Conservation (phyloP, 2,329 filamentous ascomycete species). For the Sclerotinia minor region DNA sequence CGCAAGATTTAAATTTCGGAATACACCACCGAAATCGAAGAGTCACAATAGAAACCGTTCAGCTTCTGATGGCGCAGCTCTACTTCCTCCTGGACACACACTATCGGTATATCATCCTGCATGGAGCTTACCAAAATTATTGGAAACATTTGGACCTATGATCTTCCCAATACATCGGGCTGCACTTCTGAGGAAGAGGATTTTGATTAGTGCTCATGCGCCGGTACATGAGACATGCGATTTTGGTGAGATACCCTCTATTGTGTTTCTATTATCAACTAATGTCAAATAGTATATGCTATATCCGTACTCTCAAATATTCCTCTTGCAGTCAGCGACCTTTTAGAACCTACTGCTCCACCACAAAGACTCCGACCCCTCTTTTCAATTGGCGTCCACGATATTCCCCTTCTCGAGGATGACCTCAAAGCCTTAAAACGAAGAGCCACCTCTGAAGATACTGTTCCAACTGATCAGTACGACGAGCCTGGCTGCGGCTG, state of each 20-base stretch:
- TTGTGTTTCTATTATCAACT: constrained; percentile 22
- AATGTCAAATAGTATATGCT: constrained; percentile 71
- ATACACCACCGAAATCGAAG: constrained; percentile 41
- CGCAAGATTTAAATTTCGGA: constrained; percentile 48
- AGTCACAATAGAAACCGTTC: constrained; percentile 59
- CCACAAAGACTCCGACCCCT: constrained; percentile 72
- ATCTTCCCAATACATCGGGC: constrained; percentile 90
- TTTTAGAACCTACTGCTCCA: constrained; percentile 63
- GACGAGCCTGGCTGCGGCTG: constrained; percentile 65
- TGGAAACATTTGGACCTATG: constrained; percentile 85
- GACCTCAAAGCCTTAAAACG: constrained; percentile 52
- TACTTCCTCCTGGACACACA: constrained; percentile 61
- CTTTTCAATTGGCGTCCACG: constrained; percentile 92
- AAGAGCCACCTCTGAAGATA: constrained; percentile 38
- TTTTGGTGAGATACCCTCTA: constrained; percentile 62
- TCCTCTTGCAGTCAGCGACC: constrained; percentile 68
- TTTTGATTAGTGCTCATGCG: constrained; percentile 81
- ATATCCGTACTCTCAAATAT: constrained; percentile 91
- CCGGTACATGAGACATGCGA: constrained; percentile 85
- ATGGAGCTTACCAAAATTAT: constrained; percentile 72
- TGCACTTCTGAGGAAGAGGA: constrained; percentile 80
- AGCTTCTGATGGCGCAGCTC: constrained; percentile 60
- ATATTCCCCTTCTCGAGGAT: constrained; percentile 75
- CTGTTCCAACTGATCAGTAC: constrained; percentile 41
- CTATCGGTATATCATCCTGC: constrained; percentile 82